Conservation (phyloP, 192 early-diverging fungal species). For the Coemansia sp. region DNA sequence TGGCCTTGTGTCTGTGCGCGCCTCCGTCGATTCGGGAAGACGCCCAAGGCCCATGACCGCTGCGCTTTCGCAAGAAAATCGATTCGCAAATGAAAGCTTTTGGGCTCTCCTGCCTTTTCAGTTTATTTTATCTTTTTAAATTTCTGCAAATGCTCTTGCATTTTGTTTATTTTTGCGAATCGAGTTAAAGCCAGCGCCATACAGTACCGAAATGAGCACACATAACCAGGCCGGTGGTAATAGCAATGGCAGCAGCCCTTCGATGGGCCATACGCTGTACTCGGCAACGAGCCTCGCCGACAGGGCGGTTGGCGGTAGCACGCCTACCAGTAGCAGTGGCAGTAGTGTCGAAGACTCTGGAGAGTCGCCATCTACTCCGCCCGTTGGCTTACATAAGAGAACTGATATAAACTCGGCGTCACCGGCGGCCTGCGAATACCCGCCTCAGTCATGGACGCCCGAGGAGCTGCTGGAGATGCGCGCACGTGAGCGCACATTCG, state of each 20-base stretch:
- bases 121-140: not conserved
- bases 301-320: slow-evolving; percentile 9
- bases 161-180: slow-evolving; percentile 2
- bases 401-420: not conserved
- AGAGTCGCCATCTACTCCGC: not conserved
- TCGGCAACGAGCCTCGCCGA: not conserved
- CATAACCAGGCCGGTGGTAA: not conserved
- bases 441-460: slow-evolving; percentile 44
- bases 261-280: not conserved
- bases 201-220: not conserved
- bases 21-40: too few relatives aligned
- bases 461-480: slow-evolving; percentile 57
- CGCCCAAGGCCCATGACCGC: not conserved
- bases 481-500: slow-evolving; percentile 56
- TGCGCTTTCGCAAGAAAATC: not conserved
- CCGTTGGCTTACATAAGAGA: not conserved
- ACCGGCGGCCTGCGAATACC: not conserved
- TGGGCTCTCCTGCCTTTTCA: not conserved
- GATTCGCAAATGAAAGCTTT: too few relatives aligned
- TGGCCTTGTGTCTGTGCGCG: too few relatives aligned
- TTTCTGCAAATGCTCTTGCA: not conserved
- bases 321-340: slow-evolving; percentile 6
- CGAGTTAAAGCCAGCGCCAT: not conserved
- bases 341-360: slow-evolving; percentile 1
- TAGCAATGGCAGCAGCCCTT: slow-evolving; percentile 1